Conservation (phyloP, 495 filamentous ascomycete genomes). For the Penicillium coffeae region DNA sequence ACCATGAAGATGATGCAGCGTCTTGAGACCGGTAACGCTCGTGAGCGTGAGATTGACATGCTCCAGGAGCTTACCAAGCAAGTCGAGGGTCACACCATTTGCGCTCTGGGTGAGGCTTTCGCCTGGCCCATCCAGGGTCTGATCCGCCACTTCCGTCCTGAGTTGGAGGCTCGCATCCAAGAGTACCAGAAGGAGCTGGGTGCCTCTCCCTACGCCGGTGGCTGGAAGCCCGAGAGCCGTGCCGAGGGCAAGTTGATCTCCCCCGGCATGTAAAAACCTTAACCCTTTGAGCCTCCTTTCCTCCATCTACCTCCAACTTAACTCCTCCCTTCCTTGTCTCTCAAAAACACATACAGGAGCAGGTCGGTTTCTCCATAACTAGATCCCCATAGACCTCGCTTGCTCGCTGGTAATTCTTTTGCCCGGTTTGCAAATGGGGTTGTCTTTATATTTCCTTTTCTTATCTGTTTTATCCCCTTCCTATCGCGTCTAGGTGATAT, state of each 20-base stretch:
- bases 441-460: conserved; percentile 23
- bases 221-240: conserved; percentile 74
- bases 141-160: conserved; percentile 94
- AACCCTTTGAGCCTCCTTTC: conserved; percentile 3
- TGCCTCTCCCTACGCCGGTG: conserved; percentile 74
- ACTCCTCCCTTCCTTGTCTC: conserved; percentile 12
- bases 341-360: conserved; percentile 24
- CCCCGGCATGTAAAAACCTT: conserved; percentile 59
- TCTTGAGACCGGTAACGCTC: conserved; percentile 84
- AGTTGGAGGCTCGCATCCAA: conserved; percentile 84
- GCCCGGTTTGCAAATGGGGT: conserved; percentile 11
- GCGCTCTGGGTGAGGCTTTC: conserved; percentile 95
- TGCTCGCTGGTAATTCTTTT: conserved; percentile 14
- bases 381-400: conserved; percentile 20
- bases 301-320: conserved; percentile 2
- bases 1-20: conserved; percentile 97
- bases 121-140: conserved; percentile 98
- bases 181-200: conserved; percentile 61
- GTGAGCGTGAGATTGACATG: conserved; percentile 96
- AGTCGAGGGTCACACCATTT: conserved; percentile 98
- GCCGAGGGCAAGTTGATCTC: conserved; percentile 79
- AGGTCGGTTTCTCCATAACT: conserved; percentile 14
- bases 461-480: conserved; percentile 26
- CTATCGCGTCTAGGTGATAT: conserved; percentile 30
- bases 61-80: conserved; percentile 98